These are phyloP conservation scores for Pittosporum tobira DNA, from an alignment of 129 eudicot genomes.

Conservation along the genomic window DNA sequence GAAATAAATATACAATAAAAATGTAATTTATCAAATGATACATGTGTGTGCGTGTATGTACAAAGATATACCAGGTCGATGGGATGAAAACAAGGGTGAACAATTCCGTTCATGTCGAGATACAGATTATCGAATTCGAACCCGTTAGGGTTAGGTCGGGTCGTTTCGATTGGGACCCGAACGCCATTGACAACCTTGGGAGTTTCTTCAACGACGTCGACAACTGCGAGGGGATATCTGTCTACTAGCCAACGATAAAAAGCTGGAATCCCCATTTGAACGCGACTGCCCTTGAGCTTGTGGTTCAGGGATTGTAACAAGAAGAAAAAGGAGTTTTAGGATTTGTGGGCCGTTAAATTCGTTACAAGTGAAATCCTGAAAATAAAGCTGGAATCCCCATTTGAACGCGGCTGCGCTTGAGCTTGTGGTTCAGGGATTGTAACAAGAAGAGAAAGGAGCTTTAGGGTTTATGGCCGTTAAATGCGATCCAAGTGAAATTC, in stretches of 20 bases:
- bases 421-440: too few relatives aligned
- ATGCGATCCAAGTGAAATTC: too few relatives aligned
- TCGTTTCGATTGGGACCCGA: slow-evolving; percentile 4
- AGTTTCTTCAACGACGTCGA: slow-evolving; percentile 19
- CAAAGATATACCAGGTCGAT: slow-evolving; percentile 14
- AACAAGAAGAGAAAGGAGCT: too few relatives aligned
- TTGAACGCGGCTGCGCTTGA: too few relatives aligned
- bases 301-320: too few relatives aligned
- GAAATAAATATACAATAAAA: not conserved
- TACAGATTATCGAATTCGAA: slow-evolving; percentile 26
- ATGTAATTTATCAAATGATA: not conserved
- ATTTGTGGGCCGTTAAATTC: too few relatives aligned
- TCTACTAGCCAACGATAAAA: slow-evolving; percentile 27
- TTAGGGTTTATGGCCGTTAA: too few relatives aligned
- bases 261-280: slow-evolving; percentile 21
- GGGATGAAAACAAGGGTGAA: slow-evolving; percentile 33
- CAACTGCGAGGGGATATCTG: slow-evolving; percentile 15
- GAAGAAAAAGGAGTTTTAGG: too few relatives aligned
- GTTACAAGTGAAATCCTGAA: too few relatives aligned
- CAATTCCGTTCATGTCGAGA: slow-evolving; percentile 29
- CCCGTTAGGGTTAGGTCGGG: slow-evolving; percentile 20
- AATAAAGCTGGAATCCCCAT: too few relatives aligned
- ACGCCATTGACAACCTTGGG: slow-evolving; percentile 7
- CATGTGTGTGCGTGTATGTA: not conserved
- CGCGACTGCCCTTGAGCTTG: too few relatives aligned